Conservation (phyloP, 2,329 filamentous ascomycete genomes). For the Colletotrichum orbiculare region DNA sequence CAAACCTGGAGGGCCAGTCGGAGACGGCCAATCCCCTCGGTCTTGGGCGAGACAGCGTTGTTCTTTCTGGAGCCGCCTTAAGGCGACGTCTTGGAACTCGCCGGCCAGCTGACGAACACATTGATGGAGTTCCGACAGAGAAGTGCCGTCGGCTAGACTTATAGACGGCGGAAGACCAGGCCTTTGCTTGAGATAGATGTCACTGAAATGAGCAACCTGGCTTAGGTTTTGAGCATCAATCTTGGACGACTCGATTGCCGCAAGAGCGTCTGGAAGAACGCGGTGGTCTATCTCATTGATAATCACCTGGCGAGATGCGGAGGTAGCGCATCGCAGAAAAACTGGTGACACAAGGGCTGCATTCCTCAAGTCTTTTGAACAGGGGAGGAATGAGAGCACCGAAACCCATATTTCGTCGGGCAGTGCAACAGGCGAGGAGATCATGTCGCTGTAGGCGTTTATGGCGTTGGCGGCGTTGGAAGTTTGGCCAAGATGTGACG, state of each 20-base stretch:
- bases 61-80: conserved; percentile 18
- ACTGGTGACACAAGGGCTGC: conserved; percentile 21
- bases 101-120: conserved; percentile 13
- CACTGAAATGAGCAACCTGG: conserved; percentile 17
- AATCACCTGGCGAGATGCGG: conserved; percentile 28
- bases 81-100: conserved; percentile 16
- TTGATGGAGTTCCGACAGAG: conserved; percentile 5
- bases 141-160: conserved; percentile 15
- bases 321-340: conserved; percentile 27
- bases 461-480: no score
- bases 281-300: conserved; percentile 24
- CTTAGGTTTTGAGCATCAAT: conserved; percentile 4
- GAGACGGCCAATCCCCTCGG: conserved; percentile 23
- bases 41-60: conserved; percentile 24
- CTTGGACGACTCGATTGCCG: conserved; percentile 18
- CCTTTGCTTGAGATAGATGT: conserved; percentile 23
- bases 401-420: conserved; percentile 32
- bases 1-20: neutral
- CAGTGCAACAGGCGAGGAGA: neutral
- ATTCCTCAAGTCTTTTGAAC: conserved; percentile 20
- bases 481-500: no score
- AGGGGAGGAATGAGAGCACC: conserved; percentile 21
- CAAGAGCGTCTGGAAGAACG: conserved; percentile 16
- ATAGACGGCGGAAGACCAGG: conserved; percentile 13
- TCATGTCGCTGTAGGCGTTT: no score